These are phyloP conservation scores for Coelastrella sp. DNA, from an alignment of 139 green algal species.

Conservation along the genomic window DNA sequence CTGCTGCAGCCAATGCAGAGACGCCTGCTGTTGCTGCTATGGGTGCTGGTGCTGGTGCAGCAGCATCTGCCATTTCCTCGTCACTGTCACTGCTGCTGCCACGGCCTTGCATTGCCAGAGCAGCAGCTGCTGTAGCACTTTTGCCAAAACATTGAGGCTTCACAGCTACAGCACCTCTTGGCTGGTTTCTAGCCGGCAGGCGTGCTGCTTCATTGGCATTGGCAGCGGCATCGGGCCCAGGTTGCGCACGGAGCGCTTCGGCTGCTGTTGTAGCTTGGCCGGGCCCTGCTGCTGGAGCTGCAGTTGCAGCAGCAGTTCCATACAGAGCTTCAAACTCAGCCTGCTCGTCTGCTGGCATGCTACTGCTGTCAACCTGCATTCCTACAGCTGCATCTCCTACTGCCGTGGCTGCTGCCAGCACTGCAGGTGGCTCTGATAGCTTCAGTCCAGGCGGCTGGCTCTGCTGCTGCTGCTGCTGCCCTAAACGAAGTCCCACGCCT, in stretches of 20 bases:
- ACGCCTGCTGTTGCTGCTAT: not conserved
- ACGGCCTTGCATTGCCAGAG: conserved; percentile 28
- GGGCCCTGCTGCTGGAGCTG: too few species aligned
- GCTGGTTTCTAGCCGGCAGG: not conserved
- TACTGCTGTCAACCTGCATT: not conserved
- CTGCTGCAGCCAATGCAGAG: too few species aligned
- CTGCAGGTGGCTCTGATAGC: not conserved
- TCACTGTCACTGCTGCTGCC: conserved; percentile 18
- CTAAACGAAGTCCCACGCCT: not conserved
- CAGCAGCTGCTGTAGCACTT: not conserved
- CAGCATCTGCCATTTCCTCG: not conserved
- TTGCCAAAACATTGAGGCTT: not conserved
- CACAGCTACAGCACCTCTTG: not conserved
- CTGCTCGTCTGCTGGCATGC: not conserved
- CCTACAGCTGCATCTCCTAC: not conserved
- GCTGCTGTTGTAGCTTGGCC: too few species aligned
- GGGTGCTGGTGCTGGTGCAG: not conserved
- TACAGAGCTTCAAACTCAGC: not conserved
- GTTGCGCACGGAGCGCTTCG: too few species aligned
- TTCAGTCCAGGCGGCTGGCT: not conserved
- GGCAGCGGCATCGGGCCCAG: too few species aligned
- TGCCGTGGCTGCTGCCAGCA: not conserved
- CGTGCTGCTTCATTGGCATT: too few species aligned
- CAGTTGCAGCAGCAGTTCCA: not conserved
- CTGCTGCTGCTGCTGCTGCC: conserved; percentile 18